Base-by-base conservation (phyloP, 116 monocot genomes). In the Trichopus zeylanicus region DNA sequence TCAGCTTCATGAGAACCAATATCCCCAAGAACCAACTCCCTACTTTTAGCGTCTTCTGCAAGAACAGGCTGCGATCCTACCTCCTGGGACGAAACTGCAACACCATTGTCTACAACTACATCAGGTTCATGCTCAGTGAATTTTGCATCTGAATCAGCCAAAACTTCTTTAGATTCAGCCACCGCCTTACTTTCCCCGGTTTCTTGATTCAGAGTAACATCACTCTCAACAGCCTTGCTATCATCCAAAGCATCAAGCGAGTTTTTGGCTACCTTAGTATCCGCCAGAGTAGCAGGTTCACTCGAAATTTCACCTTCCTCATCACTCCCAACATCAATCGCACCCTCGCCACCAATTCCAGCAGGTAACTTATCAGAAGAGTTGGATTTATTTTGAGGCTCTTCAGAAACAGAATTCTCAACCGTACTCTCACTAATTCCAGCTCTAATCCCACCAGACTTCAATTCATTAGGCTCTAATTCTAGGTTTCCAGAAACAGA, bases 31-130 rank as follows among this genome's bases (percentile, higher is more conserved):
- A 42, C 42, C 7, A 18, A 13, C 31, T 63, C 35, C 28, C 23
- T 57, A 22, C 49, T 57, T 22, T 42, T 39, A 64, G 51, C 46
- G 22, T 46, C 70, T 15, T 29, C 70, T 18, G 21, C 63, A 57
- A 46, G 56, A 25, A 56, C 13, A 26, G 54, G 54, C 20, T 8
- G 0, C 7, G 48, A 10, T 34, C 29, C 33, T 1, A 46, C 46
- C 28, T 25, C 53, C 2, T 42, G 11, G 0, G 13, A 12, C 35
- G 26, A 25, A 12, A 27, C 11, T 18, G 6, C 19, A 29, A 21
- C 47, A 10, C 22, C 31, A 31, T 29, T 30, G 31, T 47, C 57
- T 20, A 33, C 57, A 35, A n/a, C 35, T 53, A n/a, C 22, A 5
- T 61, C 25, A 23, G 27, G 12, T 48, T 19, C 22, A 26, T 26